These are phyloP conservation scores for Cucumis melo DNA, from an alignment of 306 rosid genomes.

Conservation along the genomic window DNA sequence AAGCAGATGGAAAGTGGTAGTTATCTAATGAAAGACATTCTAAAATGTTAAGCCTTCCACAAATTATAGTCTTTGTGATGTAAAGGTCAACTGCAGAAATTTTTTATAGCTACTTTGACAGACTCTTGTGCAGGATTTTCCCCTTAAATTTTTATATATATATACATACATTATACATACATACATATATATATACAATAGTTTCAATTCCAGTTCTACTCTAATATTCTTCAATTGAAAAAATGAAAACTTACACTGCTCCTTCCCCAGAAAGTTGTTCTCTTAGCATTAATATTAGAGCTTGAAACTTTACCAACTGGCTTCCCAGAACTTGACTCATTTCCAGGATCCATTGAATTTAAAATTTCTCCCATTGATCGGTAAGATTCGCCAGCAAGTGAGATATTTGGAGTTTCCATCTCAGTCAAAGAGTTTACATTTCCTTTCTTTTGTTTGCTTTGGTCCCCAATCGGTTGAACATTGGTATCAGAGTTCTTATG, in stretches of 20 bases:
- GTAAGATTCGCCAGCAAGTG: conserved; percentile 55
- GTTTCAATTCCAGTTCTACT: background rate
- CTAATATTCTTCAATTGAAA: background rate
- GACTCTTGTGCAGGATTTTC: background rate
- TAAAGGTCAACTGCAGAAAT: background rate
- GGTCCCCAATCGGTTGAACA: conserved; percentile 39
- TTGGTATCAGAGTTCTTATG: conserved; percentile 27
- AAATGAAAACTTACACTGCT: conserved; percentile 52
- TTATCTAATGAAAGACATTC: background rate
- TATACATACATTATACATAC: too few species aligned
- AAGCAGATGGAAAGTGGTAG: background rate
- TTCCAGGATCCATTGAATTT: conserved; percentile 65
- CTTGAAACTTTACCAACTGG: conserved; percentile 47
- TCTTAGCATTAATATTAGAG: conserved; percentile 42
- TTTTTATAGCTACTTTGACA: background rate
- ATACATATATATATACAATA: background rate
- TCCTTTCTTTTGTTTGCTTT: conserved; percentile 39
- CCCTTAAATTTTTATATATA: too few species aligned
- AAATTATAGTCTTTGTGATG: background rate
- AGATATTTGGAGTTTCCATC: conserved; percentile 36
- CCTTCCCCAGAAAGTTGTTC: conserved; percentile 94
- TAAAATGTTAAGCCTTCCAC: background rate
- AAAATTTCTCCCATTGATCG: conserved; percentile 88
- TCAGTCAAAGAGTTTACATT: conserved; percentile 35
- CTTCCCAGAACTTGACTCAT: conserved; percentile 57